Evolutionary conservation across 2,329 filamentous ascomycete species (phyloP), one percentile per base, ranked within the genome.

Genomic region (Hymenoscyphus infarciens): DNA sequence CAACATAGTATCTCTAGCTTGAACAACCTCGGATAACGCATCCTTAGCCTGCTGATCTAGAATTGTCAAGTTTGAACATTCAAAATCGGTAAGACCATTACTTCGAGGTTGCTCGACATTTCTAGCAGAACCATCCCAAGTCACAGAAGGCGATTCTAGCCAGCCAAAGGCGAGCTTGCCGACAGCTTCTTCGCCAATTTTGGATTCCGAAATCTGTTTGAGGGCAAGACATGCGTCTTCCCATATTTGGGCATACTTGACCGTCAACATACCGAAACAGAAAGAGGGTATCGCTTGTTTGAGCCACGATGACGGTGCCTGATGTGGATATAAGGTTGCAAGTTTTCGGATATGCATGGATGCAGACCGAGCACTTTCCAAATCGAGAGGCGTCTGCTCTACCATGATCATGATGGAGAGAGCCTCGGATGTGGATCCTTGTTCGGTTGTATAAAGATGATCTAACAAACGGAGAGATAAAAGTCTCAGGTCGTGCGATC

Each of bases 201-300:
- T 87, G 25, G 82, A 83, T 68, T 90, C 83, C 22, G 87, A 84
- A 60, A 99, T 87, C 59, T 88, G 82, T 71, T 91, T 89, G 71
- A 99, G 77, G 0, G 90, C 87, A 61, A 87, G 83, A 58, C 89
- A 86, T 0, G 91, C 85, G 70, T 96, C 91, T 64, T 96, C 91
- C 91, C 94, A 97, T 5, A 96, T 81, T 39, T 92, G 92, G 0
- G 92, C 85, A 67, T 97, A 81, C 68, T 89, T 91, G 57, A 96
- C 87, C 0, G 93, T 95, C 64, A 98, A 82, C 76, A 97, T 83
- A 57, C 95, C 95, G 70, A 97, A 97, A 70, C 92, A 87, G 71
- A 93, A 98, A 0, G 85, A 82, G 0, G 93, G 90, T 33, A 98
- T 83, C 6, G 92, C 86, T 69, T 84, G 82, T 63, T 84, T 81